Evolutionary conservation across 331 rosid genomes (phyloP), one percentile per base, ranked within the genome.

Genomic region (Stylosanthes scabra): DNA sequence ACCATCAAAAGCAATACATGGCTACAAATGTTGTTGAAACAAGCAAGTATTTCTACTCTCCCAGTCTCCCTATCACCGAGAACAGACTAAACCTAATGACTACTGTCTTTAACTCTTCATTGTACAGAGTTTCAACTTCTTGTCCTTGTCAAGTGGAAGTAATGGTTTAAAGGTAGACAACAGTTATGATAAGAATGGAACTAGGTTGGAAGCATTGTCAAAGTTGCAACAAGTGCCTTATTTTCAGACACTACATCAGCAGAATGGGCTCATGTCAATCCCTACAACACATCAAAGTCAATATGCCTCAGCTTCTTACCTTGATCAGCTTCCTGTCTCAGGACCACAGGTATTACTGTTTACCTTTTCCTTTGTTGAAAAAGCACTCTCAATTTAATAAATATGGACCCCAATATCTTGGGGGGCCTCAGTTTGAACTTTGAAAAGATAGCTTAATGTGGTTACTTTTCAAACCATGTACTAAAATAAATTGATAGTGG

Each of bases 81-180:
- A 34, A 34, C 4, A 4, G 39, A 3, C 39, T 34, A 34, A 34
- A 5, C 39, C 39, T 1, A 34, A 34, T 34, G 6, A 34, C 39
- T 34, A 52, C 44, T 68, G n/a, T 52, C 78, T 28, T 57, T 75
- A 20, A 20, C 25, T 20, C 25, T 20, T 0, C 25, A 44, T 78
- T 59, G 41, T 71, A 85, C 94, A 88, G 97, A 69, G 51, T 77
- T 82, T 86, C 71, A 89, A 88, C 64, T 86, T 88, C 86, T 82
- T 86, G 82, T 80, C 92, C 64, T 68, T 88, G 74, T 79, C 90
- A 13, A 44, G 82, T 41, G 88, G 83, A 80, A 86, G 55, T 66
- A 71, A 84, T 61, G 86, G 81, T 20, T 59, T 79, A 46, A 83
- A 84, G 73, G 84, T 72, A 10, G 81, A 77, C 51, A 71, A 75